A percentile compares a stretch with the other conserved stretches of the same genome.
Conservation (phyloP, 192 early-diverging fungal genomes). For the Mortierella alpina region DNA sequence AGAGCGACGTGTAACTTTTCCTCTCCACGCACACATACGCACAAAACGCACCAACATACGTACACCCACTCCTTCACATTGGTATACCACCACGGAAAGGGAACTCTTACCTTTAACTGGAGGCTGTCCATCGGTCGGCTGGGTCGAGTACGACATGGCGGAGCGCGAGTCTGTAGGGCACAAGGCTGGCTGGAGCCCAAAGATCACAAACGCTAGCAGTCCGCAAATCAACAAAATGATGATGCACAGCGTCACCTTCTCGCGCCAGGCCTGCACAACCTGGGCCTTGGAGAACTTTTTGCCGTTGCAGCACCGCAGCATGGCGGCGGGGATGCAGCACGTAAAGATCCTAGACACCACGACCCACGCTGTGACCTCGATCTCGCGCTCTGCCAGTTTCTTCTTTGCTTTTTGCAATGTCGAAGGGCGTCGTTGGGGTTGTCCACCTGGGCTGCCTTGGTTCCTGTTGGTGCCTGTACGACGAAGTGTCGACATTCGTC, state of each 20-base stretch:
- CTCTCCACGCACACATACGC: background rate
- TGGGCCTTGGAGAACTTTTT: constrained; percentile 55
- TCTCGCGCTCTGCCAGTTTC: constrained; percentile 30
- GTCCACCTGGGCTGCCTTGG: background rate
- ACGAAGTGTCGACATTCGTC: constrained; percentile 38
- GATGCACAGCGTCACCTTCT: constrained; percentile 64
- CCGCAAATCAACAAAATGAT: constrained; percentile 55
- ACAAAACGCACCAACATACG: constrained; percentile 3
- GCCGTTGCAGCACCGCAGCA: constrained; percentile 51
- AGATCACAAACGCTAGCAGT: constrained; percentile 58
- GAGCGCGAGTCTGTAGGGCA: constrained; percentile 35
- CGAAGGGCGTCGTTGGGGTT: constrained; percentile 27
- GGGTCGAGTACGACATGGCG: constrained; percentile 8
- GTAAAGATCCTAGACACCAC: constrained; percentile 59
- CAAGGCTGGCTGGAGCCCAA: constrained; percentile 52
- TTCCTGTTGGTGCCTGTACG: constrained; percentile 28
- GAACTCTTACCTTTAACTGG: constrained; percentile 4
- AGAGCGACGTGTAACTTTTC: background rate
- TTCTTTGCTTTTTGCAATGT: constrained; percentile 28
- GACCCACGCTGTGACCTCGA: constrained; percentile 45
- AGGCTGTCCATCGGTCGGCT: background rate
- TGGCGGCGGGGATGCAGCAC: constrained; percentile 59
- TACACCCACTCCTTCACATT: background rate
- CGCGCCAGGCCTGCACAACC: constrained; percentile 65
- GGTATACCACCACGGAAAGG: background rate